A percentile compares a stretch with the other conserved stretches of the same genome.
phyloP scores from a whole-genome alignment of 2,329 filamentous ascomycete species.

The Talaromyces funiculosus region DNA sequence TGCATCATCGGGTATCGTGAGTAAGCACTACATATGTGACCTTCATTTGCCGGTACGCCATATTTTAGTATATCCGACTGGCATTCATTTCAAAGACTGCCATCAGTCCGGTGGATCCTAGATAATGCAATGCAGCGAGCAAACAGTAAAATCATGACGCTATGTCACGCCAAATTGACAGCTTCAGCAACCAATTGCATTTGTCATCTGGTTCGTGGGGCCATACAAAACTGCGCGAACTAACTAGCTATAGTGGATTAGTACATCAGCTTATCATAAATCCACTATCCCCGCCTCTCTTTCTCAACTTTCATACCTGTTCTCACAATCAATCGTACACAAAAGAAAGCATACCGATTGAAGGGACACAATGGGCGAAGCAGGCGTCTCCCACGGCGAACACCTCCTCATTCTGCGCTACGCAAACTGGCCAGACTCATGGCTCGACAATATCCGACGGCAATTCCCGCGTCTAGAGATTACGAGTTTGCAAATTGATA shows the following conservation, averaged over 20 bases:
- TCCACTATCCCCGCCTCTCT: neutral
- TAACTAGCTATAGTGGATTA: no score
- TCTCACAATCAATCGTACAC: neutral
- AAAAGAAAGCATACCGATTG: neutral
- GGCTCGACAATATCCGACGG: constrained; percentile 7
- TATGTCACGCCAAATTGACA: neutral
- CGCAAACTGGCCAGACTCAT: constrained; percentile 7
- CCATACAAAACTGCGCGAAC: neutral
- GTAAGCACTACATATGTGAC: no score
- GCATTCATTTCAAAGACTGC: no score
- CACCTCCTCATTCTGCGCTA: constrained; percentile 10
- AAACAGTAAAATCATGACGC: no score
- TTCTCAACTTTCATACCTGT: neutral
- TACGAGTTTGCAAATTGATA: constrained; percentile 1
- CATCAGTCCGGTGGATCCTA: no score
- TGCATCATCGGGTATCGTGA: no score
- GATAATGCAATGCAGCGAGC: no score
- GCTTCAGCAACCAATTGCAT: constrained; percentile 4
- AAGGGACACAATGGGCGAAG: constrained; percentile 1
- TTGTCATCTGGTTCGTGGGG: neutral
- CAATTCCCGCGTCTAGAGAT: constrained; percentile 7
- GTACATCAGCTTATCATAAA: neutral
- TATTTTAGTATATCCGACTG: no score
- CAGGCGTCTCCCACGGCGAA: neutral
- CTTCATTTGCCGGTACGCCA: no score